phyloP scores from a whole-genome alignment of 495 filamentous ascomycete genomes.

The Penicillium atrosanguineum region DNA sequence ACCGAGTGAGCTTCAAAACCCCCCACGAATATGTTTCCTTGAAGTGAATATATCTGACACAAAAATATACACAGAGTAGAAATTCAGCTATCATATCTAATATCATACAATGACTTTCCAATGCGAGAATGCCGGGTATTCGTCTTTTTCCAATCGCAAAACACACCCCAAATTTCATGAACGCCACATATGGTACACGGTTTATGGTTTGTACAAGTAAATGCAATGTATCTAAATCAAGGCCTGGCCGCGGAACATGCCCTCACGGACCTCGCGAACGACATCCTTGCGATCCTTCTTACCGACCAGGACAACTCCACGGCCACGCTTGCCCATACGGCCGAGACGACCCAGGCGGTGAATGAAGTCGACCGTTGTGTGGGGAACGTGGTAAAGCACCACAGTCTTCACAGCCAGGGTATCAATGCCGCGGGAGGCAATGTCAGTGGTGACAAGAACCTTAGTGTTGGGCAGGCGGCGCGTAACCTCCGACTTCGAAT shows the following conservation, averaged over 20 bases:
- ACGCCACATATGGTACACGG: conserved; percentile 26
- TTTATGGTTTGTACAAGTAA: conserved; percentile 25
- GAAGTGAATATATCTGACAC: background rate
- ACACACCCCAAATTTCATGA: conserved; percentile 8
- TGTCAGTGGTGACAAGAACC: conserved; percentile 90
- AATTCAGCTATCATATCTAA: background rate
- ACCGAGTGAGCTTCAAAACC: too few species aligned
- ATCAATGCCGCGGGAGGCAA: conserved; percentile 90
- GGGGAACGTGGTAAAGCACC: conserved; percentile 91
- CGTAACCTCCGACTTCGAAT: conserved; percentile 12
- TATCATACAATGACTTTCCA: conserved; percentile 4
- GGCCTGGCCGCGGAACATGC: conserved; percentile 88
- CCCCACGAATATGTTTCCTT: too few species aligned
- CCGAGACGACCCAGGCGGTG: conserved; percentile 89
- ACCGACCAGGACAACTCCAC: conserved; percentile 86
- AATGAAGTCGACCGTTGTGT: conserved; percentile 95
- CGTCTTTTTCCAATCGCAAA: conserved; percentile 13
- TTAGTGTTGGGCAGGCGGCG: conserved; percentile 65
- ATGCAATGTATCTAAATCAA: conserved; percentile 57
- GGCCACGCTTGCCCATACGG: conserved; percentile 85
- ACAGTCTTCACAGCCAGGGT: conserved; percentile 90
- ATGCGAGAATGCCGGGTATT: conserved; percentile 10
- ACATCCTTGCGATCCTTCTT: conserved; percentile 86
- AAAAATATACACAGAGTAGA: background rate
- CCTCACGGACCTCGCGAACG: conserved; percentile 87